phyloP scores from a whole-genome alignment of 2,329 filamentous ascomycete species.

The Aspergillus costaricaensis region DNA sequence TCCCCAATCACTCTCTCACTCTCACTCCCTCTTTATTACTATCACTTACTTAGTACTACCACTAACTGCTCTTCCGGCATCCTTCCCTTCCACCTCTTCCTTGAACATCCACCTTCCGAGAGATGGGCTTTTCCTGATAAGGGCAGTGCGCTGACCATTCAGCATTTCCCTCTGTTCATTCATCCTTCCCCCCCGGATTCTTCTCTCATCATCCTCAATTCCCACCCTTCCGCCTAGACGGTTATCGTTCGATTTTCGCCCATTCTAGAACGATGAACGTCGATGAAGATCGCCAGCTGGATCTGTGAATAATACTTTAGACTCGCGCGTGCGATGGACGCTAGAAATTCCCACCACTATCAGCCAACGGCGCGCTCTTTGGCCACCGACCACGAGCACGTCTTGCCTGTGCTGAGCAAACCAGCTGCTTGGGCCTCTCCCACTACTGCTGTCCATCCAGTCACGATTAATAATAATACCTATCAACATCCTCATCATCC shows the following conservation, averaged over 20 bases:
- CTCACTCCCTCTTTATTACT: constrained; percentile 5
- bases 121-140: constrained; percentile 29
- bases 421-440: constrained; percentile 22
- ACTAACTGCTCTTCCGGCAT: constrained; percentile 16
- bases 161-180: constrained; percentile 22
- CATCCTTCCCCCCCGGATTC: constrained; percentile 16
- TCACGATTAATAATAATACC: constrained; percentile 11
- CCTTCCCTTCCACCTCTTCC: constrained; percentile 10
- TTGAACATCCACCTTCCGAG: neutral
- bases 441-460: neutral
- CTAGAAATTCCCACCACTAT: constrained; percentile 29
- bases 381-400: constrained; percentile 28
- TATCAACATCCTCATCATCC: constrained; percentile 11
- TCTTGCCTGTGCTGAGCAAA: constrained; percentile 32
- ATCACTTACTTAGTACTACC: too few relatives aligned
- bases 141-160: constrained; percentile 32
- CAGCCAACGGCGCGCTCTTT: constrained; percentile 19
- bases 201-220: constrained; percentile 8
- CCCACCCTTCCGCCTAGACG: neutral
- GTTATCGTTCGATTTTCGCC: constrained; percentile 4
- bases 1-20: constrained; percentile 1
- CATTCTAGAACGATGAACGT: constrained; percentile 22
- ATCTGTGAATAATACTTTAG: constrained; percentile 22
- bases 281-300: constrained; percentile 23
- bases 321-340: constrained; percentile 32